Base-by-base conservation (phyloP, 768 basidiomycete species). In the Boletus huronensis region DNA sequence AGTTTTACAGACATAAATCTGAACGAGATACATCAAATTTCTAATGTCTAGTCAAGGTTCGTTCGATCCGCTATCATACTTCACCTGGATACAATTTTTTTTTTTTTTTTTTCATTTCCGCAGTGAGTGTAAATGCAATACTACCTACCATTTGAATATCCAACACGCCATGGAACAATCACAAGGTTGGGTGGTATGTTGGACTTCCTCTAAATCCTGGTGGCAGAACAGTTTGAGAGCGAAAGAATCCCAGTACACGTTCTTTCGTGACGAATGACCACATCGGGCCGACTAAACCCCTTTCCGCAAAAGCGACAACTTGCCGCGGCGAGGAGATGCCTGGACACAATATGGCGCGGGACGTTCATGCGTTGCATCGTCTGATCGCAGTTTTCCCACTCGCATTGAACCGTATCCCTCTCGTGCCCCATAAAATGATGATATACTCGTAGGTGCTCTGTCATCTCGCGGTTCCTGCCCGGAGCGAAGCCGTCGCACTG, bases 381-480 rank as follows among this genome's bases (percentile, higher is more conserved):
- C 16, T 62, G 63, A 4, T 56, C 53, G 31, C 67, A 68, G 23
- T 46, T 54, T 10, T 58, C 61, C 67, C 67, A 68, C 16, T 61
- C 46, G 54, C 67, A 68, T 6, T 36, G 52, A 9, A 68, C 67
- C 0, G 32, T 21, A 16, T 68, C 67, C 26, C 67, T 55, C 28
- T 68, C 67, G 47, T 67, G 68, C 10, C 67, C 67, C 16, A 65
- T 17, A 3, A 68, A 70, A 5, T 35, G 39, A 39, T 68, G 67
- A 3, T 16, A 50, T 0, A 36, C 47, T 1, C 67, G 58, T 6
- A 68, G 46, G 32, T 68, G 67, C 16, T 68, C 68, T 1, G 58
- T 61, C 67, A 68, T 68, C 25, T 68, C 67, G n/a, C 68, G 61
- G 44, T 70, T 68, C 31, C 44, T 67, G 3, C 68, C 68, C 1